Evolutionary conservation across 2,329 filamentous ascomycete genomes (phyloP), one percentile per base, ranked within the genome.

Genomic region (Aspergillus fischeri): DNA sequence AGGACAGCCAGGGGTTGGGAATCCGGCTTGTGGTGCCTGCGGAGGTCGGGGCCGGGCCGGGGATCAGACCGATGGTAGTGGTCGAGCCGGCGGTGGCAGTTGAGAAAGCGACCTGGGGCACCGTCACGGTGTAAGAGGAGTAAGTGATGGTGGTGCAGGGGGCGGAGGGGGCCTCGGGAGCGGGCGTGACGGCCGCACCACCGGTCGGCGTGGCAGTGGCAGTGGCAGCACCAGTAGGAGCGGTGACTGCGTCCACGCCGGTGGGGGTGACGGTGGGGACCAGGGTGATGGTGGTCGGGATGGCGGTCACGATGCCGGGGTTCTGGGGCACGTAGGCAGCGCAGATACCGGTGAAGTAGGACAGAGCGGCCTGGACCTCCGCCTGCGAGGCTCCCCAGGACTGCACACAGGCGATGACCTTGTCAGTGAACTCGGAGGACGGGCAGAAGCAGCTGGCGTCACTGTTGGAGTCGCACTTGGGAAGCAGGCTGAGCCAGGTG

Each of bases 341-440:
- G 79, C 93, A 97, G 77, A 97, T 90, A 73, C 92, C 92, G 75
- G 92, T 88, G 81, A 97, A 88, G 85, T 90, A 96, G 67, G 84
- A 83, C 58, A 94, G 82, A 59, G 91, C 90, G 66, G 86, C 77
- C 54, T 85, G 80, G 65, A 93, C 81, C 70, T 90, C 83, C 49
- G 83, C 79, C 60, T 87, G 82, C 58, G 82, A 82, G 58, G 82
- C 81, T 62, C 87, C 89, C 82, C 92, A 88, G 56, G 92, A 84
- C 69, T 87, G 85, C 66, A 97, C 81, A 78, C 93, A 97, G 60
- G 83, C 78, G 74, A 90, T 93, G 73, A 97, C 86, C 70, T 87
- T 87, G 74, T 86, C 80, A 70, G 92, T 89, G 77, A 94, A 93
- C 55, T 85, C 78, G 59, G 82, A 74, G 71, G 88, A 83, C 65